A percentile compares a stretch with the other conserved stretches of the same genome.
Conservation (phyloP, 1,139 yeast species). For the Lodderomyces orthopsilosis region DNA sequence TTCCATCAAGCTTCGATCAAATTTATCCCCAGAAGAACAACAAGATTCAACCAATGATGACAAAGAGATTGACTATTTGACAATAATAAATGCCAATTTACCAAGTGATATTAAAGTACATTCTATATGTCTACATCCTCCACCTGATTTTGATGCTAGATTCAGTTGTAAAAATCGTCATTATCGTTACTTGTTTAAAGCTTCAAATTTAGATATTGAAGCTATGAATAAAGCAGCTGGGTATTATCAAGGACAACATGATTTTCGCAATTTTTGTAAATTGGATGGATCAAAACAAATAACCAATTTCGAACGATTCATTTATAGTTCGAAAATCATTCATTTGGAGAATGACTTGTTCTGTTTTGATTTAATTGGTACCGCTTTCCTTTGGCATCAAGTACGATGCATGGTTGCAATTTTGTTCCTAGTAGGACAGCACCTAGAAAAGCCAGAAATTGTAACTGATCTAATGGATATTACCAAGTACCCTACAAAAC, state of each 20-base stretch:
- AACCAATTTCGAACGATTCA: slow-evolving; percentile 63
- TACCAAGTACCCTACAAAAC: slow-evolving; percentile 61
- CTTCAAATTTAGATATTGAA: slow-evolving; percentile 54
- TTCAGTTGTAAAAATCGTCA: slow-evolving; percentile 84
- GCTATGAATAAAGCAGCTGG: slow-evolving; percentile 70
- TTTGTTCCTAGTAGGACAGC: slow-evolving; percentile 76
- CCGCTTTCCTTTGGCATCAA: slow-evolving; percentile 97
- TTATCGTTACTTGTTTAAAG: slow-evolving; percentile 73
- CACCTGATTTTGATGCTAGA: slow-evolving; percentile 81
- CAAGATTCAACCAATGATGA: slow-evolving; percentile 51
- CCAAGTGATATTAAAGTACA: slow-evolving; percentile 86
- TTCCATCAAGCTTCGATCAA: slow-evolving; percentile 72
- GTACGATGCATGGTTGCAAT: slow-evolving; percentile 94
- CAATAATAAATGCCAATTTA: slow-evolving; percentile 68
- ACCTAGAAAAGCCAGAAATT: slow-evolving; percentile 58
- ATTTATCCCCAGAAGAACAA: slow-evolving; percentile 57
- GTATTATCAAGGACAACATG: slow-evolving; percentile 71
- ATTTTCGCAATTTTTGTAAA: slow-evolving; percentile 92
- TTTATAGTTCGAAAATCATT: slow-evolving; percentile 51
- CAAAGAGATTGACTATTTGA: slow-evolving; percentile 72
- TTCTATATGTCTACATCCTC: slow-evolving; percentile 79
- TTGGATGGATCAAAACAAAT: slow-evolving; percentile 93
- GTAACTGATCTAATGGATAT: slow-evolving; percentile 60
- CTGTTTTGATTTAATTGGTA: slow-evolving; percentile 77
- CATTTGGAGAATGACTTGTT: slow-evolving; percentile 42